Conservation (phyloP, 495 filamentous ascomycete genomes). For the Parachaetomium inaequale region DNA sequence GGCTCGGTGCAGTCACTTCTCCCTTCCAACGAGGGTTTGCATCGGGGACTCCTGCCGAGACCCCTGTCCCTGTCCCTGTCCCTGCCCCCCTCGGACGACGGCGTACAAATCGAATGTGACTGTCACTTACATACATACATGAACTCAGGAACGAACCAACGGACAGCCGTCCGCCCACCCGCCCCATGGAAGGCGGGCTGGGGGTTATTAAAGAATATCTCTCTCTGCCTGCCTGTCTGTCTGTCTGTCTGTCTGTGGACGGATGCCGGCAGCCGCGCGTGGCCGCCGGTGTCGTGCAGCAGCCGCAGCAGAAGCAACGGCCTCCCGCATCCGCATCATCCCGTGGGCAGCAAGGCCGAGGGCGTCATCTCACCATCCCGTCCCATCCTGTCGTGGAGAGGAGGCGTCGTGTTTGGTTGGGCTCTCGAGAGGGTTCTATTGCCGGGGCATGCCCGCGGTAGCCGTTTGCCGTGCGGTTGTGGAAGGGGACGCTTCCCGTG, state of each 20-base stretch:
- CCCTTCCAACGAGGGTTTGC: not conserved
- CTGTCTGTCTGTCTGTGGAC: not conserved
- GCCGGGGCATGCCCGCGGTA: not conserved
- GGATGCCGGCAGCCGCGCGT: not conserved
- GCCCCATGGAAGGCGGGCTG: not conserved
- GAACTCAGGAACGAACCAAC: not conserved
- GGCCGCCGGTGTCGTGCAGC: conserved; percentile 1
- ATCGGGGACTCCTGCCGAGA: not conserved
- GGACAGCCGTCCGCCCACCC: not conserved
- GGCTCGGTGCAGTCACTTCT: not conserved
- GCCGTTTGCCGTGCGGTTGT: not conserved
- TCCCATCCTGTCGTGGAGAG: not conserved
- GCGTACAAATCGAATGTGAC: conserved; percentile 7
- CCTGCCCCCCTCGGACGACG: not conserved
- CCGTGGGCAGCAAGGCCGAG: not conserved
- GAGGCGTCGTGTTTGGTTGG: not conserved
- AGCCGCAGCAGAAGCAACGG: not conserved
- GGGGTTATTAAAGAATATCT: not conserved
- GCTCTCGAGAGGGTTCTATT: not conserved
- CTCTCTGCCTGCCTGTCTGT: too few species aligned
- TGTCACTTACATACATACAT: not conserved
- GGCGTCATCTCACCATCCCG: not conserved
- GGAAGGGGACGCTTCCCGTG: not conserved
- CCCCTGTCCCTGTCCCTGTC: conserved; percentile 6
- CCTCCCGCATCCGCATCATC: conserved; percentile 4